Conservation (phyloP, 495 filamentous ascomycete genomes). For the Letharia lupina region DNA sequence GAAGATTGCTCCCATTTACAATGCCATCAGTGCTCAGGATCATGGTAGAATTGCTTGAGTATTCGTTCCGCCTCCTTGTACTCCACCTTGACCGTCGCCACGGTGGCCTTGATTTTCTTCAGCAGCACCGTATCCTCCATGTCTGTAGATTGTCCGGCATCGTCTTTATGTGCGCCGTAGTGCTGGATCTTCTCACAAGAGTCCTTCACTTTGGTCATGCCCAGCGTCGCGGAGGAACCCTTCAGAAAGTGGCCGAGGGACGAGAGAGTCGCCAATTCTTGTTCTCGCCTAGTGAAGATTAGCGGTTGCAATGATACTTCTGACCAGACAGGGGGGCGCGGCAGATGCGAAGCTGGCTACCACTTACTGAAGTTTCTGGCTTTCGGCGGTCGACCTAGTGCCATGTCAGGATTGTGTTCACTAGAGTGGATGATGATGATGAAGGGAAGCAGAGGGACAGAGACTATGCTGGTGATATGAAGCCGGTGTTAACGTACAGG, state of each 20-base stretch:
- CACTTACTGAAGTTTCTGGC: neutral
- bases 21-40: neutral
- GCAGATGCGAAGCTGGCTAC: neutral
- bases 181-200: slow-evolving; percentile 95
- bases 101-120: slow-evolving; percentile 56
- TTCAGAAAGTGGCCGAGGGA: slow-evolving; percentile 91
- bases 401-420: neutral
- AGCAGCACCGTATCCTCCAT: slow-evolving; percentile 57
- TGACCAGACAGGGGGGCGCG: neutral
- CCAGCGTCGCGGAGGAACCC: slow-evolving; percentile 94
- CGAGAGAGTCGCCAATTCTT: slow-evolving; percentile 65
- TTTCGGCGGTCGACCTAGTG: neutral
- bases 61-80: slow-evolving; percentile 64
- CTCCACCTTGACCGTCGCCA: slow-evolving; percentile 64
- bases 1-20: neutral
- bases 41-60: slow-evolving; percentile 64
- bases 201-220: slow-evolving; percentile 85
- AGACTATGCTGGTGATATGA: neutral
- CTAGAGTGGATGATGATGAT: neutral
- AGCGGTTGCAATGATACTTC: neutral
- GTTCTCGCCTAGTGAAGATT: slow-evolving; percentile 42
- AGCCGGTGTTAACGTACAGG: slow-evolving; percentile 52
- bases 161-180: slow-evolving; percentile 70
- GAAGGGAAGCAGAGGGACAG: neutral
- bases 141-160: slow-evolving; percentile 49